phyloP scores from a whole-genome alignment of 2,329 filamentous ascomycete species.

The Leptographium radiaticola region DNA sequence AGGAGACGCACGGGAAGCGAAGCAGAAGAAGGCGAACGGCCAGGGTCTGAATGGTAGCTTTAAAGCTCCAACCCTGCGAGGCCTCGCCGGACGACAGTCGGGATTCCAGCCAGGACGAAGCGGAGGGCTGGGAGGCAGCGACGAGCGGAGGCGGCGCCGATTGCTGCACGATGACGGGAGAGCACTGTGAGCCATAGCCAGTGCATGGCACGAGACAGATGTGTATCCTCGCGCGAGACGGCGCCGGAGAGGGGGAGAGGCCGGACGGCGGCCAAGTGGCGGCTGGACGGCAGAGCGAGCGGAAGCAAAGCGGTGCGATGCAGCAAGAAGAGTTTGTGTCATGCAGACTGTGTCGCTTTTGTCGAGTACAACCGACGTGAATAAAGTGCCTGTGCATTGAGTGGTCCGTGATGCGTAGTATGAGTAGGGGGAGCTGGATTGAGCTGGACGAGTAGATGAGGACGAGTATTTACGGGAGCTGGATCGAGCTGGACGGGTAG shows the following conservation, averaged over 20 bases:
- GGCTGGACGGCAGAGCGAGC: not conserved
- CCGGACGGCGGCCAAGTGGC: not conserved
- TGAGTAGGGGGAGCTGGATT: too few relatives aligned
- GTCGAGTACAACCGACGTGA: not conserved
- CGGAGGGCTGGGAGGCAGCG: not conserved
- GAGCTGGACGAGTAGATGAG: too few relatives aligned
- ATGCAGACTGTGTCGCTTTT: not conserved
- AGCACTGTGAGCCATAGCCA: not conserved
- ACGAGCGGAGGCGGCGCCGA: not conserved
- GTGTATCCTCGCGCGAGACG: not conserved
- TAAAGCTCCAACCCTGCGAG: slow-evolving; percentile 31
- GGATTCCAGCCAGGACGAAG: not conserved
- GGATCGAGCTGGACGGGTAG: too few relatives aligned
- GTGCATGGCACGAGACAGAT: slow-evolving; percentile 2
- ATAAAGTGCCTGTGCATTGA: not conserved
- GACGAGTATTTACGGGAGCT: too few relatives aligned
- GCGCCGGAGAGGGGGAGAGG: not conserved
- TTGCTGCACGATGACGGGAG: not conserved
- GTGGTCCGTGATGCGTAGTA: too few relatives aligned
- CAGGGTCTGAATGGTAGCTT: slow-evolving; percentile 36
- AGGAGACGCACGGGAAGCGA: slow-evolving; percentile 6
- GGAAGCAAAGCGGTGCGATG: not conserved
- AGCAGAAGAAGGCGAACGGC: slow-evolving; percentile 15
- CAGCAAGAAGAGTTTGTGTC: not conserved
- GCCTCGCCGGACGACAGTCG: not conserved